Conservation (phyloP, 73 alveolate species). For the Urostyla sp. region DNA sequence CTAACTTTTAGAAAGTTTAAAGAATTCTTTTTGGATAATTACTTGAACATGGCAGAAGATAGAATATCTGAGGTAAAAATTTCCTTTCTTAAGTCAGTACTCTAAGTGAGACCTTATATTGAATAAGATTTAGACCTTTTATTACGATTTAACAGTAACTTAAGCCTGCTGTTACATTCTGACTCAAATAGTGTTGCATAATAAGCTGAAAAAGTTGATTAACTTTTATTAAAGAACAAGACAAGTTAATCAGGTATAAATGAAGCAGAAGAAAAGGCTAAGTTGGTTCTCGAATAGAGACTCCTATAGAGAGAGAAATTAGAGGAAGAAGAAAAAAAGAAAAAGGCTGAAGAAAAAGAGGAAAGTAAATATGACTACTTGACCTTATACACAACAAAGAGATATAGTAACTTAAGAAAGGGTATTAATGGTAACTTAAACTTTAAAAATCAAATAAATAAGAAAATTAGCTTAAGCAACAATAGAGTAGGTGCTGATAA, state of each 20-base stretch:
- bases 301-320: conserved; percentile 33
- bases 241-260: background rate
- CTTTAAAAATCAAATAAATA: background rate
- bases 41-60: conserved; percentile 12
- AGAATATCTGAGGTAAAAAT: conserved; percentile 25
- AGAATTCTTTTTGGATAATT: conserved; percentile 11
- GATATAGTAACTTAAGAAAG: conserved; percentile 32
- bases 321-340: conserved; percentile 35
- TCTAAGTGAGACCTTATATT: conserved; percentile 27
- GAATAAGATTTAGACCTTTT: conserved; percentile 21
- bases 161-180: background rate
- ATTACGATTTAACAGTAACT: conserved; percentile 8
- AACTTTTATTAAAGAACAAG: conserved; percentile 1
- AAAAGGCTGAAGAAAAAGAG: conserved; percentile 16
- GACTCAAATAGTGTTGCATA: background rate
- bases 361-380: conserved; percentile 30
- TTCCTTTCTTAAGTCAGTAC: conserved; percentile 10
- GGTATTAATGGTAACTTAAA: conserved; percentile 21
- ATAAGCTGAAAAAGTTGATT: conserved; percentile 17
- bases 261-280: conserved; percentile 24
- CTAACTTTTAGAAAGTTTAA: conserved; percentile 16
- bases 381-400: conserved; percentile 34
- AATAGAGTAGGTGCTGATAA: too few species aligned
- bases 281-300: conserved; percentile 9
- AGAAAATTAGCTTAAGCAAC: too few species aligned